Evolutionary conservation across 441 rosid species (phyloP).

Genomic region (Melastoma candidum): DNA sequence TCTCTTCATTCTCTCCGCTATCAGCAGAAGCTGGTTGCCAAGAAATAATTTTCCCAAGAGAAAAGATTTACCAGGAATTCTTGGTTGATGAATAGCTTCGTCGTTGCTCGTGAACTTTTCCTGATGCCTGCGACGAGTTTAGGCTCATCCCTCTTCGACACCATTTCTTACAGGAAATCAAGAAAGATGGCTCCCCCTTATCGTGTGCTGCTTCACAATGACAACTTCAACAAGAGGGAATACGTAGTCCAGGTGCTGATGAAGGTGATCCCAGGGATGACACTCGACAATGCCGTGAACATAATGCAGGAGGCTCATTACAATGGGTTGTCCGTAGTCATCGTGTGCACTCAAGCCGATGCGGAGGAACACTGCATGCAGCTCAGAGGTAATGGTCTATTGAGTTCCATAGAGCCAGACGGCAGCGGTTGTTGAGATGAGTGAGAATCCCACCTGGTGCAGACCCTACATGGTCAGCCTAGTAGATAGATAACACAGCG

Average conservation of each 20-base stretch:
- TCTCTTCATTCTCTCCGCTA: not conserved
- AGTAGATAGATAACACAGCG: too few species aligned
- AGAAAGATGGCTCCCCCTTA: conserved; percentile 81
- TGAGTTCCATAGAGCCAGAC: conserved; percentile 89
- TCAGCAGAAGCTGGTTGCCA: not conserved
- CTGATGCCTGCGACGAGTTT: not conserved
- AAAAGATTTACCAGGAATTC: not conserved
- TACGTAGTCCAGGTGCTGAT: conserved; percentile 90
- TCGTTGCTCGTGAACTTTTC: not conserved
- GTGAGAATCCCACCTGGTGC: too few species aligned
- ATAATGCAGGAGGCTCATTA: conserved; percentile 96
- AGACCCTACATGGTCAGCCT: too few species aligned
- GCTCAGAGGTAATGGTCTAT: conserved; percentile 82
- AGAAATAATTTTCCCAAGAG: too few species aligned
- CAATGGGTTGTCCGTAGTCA: conserved; percentile 83
- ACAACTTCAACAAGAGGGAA: conserved; percentile 79
- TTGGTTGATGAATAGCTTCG: not conserved
- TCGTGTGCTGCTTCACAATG: conserved; percentile 76
- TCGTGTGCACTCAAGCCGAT: conserved; percentile 83
- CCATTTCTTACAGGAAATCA: conserved; percentile 42
- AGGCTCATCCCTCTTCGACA: not conserved
- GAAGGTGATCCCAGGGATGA: conserved; percentile 97
- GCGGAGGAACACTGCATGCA: conserved; percentile 96
- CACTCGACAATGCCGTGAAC: conserved; percentile 83
- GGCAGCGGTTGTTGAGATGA: conserved; percentile 66